These are phyloP conservation scores for Ceratocystis ficicola DNA, from an alignment of 2,329 filamentous ascomycete genomes.

Conservation along the genomic window DNA sequence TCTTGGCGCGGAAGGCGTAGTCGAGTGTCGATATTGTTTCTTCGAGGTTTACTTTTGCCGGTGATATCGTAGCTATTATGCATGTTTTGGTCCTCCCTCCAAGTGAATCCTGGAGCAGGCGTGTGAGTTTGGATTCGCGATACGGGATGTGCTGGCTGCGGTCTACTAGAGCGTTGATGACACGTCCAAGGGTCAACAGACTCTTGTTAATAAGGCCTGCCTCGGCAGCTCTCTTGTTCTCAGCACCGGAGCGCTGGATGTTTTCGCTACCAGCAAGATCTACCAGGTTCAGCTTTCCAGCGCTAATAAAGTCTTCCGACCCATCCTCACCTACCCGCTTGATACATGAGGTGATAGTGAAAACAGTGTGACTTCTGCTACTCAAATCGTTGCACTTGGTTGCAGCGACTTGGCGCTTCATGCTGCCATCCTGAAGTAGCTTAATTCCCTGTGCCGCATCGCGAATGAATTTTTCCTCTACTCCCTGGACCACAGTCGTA, in stretches of 20 bases:
- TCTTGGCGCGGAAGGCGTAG: conserved; percentile 95
- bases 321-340: conserved; percentile 71
- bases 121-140: conserved; percentile 89
- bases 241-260: conserved; percentile 89
- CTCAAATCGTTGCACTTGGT: conserved; percentile 99
- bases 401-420: conserved; percentile 93
- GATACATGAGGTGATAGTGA: conserved; percentile 85
- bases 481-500: conserved; percentile 83
- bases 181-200: conserved; percentile 80
- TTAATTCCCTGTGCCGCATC: conserved; percentile 75
- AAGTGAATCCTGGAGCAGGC: conserved; percentile 88
- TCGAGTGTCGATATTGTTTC: conserved; percentile 97
- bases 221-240: conserved; percentile 94
- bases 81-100: conserved; percentile 95
- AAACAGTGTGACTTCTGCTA: conserved; percentile 92
- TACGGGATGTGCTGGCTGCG: conserved; percentile 77
- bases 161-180: conserved; percentile 95
- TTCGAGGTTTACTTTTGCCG: conserved; percentile 87
- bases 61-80: conserved; percentile 94
- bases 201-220: conserved; percentile 98
- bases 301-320: conserved; percentile 77
- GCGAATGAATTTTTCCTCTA: conserved; percentile 93
- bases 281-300: conserved; percentile 90
- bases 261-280: conserved; percentile 97
- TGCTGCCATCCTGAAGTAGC: conserved; percentile 74